Evolutionary conservation across 192 early-diverging fungal species (phyloP).

Genomic region (Mortierella claussenii): DNA sequence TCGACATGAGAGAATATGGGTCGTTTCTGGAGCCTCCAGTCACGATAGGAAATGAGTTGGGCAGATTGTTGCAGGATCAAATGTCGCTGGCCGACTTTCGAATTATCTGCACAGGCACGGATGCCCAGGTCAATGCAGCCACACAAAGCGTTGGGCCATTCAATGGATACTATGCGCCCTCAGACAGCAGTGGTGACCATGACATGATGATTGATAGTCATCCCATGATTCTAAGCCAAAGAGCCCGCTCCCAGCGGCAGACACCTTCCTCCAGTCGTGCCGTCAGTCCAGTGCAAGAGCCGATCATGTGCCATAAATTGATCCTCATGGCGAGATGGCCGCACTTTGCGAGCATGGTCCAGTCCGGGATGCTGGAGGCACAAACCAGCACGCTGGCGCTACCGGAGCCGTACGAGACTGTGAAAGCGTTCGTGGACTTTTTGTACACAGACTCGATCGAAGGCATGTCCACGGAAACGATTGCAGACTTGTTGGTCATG

Average conservation of each 20-base stretch:
- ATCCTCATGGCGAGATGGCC: constrained; percentile 73
- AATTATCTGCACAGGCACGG: constrained; percentile 41
- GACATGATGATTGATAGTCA: constrained; percentile 48
- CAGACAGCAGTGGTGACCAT: constrained; percentile 31
- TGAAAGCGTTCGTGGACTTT: constrained; percentile 64
- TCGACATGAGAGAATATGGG: constrained; percentile 70
- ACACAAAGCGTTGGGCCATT: constrained; percentile 3
- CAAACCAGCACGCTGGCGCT: constrained; percentile 54
- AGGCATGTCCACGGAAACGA: constrained; percentile 41
- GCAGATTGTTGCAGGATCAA: constrained; percentile 55
- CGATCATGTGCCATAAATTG: constrained; percentile 66
- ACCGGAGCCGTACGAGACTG: constrained; percentile 61
- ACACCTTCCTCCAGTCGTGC: constrained; percentile 53
- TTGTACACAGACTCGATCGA: constrained; percentile 69
- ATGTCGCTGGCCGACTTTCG: constrained; percentile 51
- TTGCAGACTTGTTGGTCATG: constrained; percentile 67
- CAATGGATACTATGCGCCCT: constrained; percentile 18
- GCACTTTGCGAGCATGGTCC: constrained; percentile 64
- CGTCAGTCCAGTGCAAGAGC: constrained; percentile 42
- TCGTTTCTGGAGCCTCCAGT: constrained; percentile 61
- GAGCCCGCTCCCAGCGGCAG: constrained; percentile 16
- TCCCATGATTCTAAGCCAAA: constrained; percentile 16
- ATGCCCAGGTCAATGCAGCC: constrained; percentile 18
- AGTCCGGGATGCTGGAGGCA: constrained; percentile 68
- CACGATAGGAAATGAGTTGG: constrained; percentile 60